Evolutionary conservation across 768 basidiomycete species (phyloP).

Genomic region (Leucosporidium yakuticum): DNA sequence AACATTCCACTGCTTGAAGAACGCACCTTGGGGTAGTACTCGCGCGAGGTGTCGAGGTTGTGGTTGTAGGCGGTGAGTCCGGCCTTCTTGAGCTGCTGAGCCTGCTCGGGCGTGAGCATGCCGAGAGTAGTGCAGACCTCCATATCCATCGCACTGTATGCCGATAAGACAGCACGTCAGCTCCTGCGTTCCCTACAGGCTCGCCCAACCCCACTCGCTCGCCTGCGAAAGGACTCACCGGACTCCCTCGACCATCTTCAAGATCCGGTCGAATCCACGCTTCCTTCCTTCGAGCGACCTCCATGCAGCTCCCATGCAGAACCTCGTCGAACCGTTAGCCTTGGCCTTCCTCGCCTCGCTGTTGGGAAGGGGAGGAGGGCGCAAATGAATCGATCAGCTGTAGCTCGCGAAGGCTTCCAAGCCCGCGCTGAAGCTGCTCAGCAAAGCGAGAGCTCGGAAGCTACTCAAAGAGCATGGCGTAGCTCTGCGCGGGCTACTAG

Average conservation of each 20-base stretch:
- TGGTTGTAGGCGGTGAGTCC: constrained; percentile 98
- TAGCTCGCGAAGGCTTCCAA: background rate
- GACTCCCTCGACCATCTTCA: constrained; percentile 70
- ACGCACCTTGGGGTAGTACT: constrained; percentile 82
- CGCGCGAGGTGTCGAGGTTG: constrained; percentile 94
- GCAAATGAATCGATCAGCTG: background rate
- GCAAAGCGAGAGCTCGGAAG: background rate
- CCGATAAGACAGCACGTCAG: too few species aligned
- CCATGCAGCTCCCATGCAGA: constrained; percentile 99
- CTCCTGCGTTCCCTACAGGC: background rate
- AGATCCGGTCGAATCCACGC: constrained; percentile 84
- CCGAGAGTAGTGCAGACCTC: constrained; percentile 98
- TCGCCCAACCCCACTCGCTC: background rate
- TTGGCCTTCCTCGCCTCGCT: constrained; percentile 84
- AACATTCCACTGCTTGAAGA: background rate
- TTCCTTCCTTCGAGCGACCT: constrained; percentile 87
- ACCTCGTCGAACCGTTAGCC: constrained; percentile 90
- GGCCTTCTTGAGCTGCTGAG: constrained; percentile 82
- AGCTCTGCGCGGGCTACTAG: too few species aligned
- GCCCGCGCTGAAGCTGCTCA: background rate
- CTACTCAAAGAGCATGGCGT: background rate
- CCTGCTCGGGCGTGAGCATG: constrained; percentile 92
- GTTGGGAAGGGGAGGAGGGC: background rate
- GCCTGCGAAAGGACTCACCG: constrained; percentile 25
- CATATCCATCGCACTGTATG: constrained; percentile 81